phyloP scores from a whole-genome alignment of 1,139 yeast species.

The Magnusiomyces tetraspermus region DNA sequence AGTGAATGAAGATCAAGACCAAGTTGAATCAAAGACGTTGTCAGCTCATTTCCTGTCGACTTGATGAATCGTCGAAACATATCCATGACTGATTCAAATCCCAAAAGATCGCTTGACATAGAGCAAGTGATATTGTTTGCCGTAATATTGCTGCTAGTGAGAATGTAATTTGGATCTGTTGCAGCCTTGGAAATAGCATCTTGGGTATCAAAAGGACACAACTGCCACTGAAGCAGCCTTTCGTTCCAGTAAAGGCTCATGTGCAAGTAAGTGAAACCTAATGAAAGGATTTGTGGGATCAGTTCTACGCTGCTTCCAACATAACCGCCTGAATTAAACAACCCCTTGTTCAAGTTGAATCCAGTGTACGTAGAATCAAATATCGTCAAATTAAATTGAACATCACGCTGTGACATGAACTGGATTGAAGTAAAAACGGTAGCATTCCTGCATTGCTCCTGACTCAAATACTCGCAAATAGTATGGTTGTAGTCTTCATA shows the following conservation, averaged over 20 bases:
- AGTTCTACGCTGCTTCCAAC: constrained; percentile 34
- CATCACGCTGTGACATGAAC: constrained; percentile 49
- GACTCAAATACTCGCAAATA: constrained; percentile 9
- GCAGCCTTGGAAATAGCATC: background rate
- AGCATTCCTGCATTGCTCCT: constrained; percentile 8
- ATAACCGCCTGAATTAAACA: constrained; percentile 49
- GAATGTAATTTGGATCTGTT: background rate
- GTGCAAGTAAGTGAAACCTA: constrained; percentile 46
- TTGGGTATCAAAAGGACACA: constrained; percentile 44
- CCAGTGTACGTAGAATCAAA: constrained; percentile 54
- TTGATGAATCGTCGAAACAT: constrained; percentile 1
- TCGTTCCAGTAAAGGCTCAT: constrained; percentile 64
- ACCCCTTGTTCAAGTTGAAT: constrained; percentile 40
- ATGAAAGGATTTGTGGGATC: constrained; percentile 33
- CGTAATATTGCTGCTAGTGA: background rate
- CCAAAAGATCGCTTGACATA: background rate
- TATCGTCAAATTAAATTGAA: constrained; percentile 45
- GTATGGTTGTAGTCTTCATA: background rate
- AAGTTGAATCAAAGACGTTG: constrained; percentile 29
- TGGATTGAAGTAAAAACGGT: constrained; percentile 13
- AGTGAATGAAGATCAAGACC: constrained; percentile 10
- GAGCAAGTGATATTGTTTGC: background rate
- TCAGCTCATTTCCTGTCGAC: constrained; percentile 9
- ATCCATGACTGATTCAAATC: background rate
- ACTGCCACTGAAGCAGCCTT: constrained; percentile 45